Evolutionary conservation across 306 rosid genomes (phyloP).

Genomic region (Vachellia pachyceras): DNA sequence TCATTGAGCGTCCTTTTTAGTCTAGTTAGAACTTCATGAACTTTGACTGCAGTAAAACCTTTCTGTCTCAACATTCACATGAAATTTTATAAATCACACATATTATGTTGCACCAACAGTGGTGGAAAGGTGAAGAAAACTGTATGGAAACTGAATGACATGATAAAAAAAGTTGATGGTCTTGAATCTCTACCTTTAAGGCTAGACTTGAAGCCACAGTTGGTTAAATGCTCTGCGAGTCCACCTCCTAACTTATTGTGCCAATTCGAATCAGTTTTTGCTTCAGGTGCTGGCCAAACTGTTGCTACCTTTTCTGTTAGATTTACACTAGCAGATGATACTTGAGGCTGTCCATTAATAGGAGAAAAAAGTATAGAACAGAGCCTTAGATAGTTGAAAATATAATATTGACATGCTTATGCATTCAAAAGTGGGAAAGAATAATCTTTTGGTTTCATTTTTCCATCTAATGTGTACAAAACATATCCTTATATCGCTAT

Average conservation of each 20-base stretch:
- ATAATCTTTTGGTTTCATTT: neutral
- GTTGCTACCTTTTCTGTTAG: conserved; percentile 77
- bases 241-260: conserved; percentile 69
- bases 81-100: neutral
- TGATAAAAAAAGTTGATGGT: neutral
- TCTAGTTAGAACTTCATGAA: no score
- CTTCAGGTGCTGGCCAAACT: conserved; percentile 69
- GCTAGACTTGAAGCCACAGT: conserved; percentile 77
- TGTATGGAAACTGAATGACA: neutral
- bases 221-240: conserved; percentile 85
- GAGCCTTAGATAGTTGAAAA: conserved; percentile 29
- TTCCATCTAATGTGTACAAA: neutral
- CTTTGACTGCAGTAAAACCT: no score
- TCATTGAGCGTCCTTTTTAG: no score
- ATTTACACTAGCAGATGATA: conserved; percentile 85
- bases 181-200: conserved; percentile 60
- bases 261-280: conserved; percentile 62
- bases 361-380: neutral
- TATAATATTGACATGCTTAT: neutral
- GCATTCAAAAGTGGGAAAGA: no score
- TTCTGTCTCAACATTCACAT: no score
- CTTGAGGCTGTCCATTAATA: conserved; percentile 70
- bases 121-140: neutral
- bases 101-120: neutral
- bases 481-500: neutral